Evolutionary conservation across 2,329 filamentous ascomycete species (phyloP).

Genomic region (Fusarium sublunatum): DNA sequence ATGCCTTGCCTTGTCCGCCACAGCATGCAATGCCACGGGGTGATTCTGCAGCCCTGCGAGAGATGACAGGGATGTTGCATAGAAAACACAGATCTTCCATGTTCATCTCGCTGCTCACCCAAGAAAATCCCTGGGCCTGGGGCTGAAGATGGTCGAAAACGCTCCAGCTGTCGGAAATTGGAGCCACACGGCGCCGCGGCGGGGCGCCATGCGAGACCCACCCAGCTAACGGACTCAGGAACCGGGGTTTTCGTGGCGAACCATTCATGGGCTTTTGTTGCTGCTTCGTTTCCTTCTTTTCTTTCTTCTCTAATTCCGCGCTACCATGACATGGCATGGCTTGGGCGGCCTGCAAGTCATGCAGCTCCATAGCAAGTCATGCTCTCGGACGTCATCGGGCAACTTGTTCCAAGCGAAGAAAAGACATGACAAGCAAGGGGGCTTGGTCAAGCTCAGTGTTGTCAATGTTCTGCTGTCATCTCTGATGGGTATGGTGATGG

Average conservation of each 20-base stretch:
- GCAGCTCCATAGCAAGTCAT: slow-evolving; percentile 13
- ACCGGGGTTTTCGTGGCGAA: slow-evolving; percentile 32
- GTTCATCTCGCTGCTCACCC: not conserved
- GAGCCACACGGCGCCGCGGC: slow-evolving; percentile 22
- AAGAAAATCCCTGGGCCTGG: not conserved
- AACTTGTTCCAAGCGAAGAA: slow-evolving; percentile 11
- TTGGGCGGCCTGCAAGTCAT: slow-evolving; percentile 14
- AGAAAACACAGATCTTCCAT: slow-evolving; percentile 11
- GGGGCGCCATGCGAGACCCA: slow-evolving; percentile 40
- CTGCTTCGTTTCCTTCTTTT: not conserved
- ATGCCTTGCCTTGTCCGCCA: not conserved
- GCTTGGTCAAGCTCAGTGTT: slow-evolving; percentile 5
- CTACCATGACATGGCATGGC: slow-evolving; percentile 1
- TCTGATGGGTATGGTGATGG: not conserved
- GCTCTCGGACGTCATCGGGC: not conserved
- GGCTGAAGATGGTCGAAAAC: not conserved
- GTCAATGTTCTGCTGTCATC: slow-evolving; percentile 6
- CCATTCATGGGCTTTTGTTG: slow-evolving; percentile 22
- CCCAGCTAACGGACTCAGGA: slow-evolving; percentile 30
- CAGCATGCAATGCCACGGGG: not conserved
- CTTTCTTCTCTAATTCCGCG: slow-evolving; percentile 8
- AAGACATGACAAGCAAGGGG: not conserved
- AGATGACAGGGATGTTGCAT: slow-evolving; percentile 17
- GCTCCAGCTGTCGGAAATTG: slow-evolving; percentile 27
- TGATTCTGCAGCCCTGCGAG: slow-evolving; percentile 30